Conservation (phyloP, 2,329 filamentous ascomycete genomes). For the Davidsoniella virescens region DNA sequence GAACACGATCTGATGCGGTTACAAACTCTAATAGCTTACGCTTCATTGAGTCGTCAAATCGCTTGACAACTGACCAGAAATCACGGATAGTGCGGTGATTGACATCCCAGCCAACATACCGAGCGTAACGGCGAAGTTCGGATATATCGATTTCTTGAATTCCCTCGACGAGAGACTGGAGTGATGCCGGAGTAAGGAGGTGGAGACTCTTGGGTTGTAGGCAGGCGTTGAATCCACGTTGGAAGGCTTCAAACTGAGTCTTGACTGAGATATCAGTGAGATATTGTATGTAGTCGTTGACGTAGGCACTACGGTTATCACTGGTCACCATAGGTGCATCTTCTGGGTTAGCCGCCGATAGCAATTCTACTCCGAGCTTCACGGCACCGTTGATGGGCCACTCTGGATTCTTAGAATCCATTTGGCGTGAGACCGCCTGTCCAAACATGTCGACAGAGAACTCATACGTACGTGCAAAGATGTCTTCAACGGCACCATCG, state of each 20-base stretch:
- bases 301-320: slow-evolving; percentile 60
- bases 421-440: slow-evolving; percentile 39
- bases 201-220: slow-evolving; percentile 53
- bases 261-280: slow-evolving; percentile 62
- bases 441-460: slow-evolving; percentile 53
- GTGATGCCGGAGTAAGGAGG: slow-evolving; percentile 51
- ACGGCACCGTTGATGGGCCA: slow-evolving; percentile 16
- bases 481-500: slow-evolving; percentile 60
- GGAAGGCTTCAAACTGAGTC: slow-evolving; percentile 67
- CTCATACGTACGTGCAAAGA: slow-evolving; percentile 73
- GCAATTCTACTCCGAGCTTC: slow-evolving; percentile 14
- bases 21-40: slow-evolving; percentile 79
- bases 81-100: slow-evolving; percentile 52
- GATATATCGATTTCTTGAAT: slow-evolving; percentile 62
- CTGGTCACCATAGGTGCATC: slow-evolving; percentile 64
- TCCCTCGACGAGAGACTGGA: slow-evolving; percentile 73
- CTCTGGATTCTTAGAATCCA: slow-evolving; percentile 30
- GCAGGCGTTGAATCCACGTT: slow-evolving; percentile 62
- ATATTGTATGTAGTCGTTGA: slow-evolving; percentile 72
- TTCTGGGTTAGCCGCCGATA: slow-evolving; percentile 24
- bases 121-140: slow-evolving; percentile 52
- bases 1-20: slow-evolving; percentile 79
- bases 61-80: slow-evolving; percentile 71
- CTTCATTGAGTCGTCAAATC: slow-evolving; percentile 52
- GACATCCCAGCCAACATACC: slow-evolving; percentile 68